Conservation (phyloP, 2,329 filamentous ascomycete genomes). For the Dissoconium aciculare region DNA sequence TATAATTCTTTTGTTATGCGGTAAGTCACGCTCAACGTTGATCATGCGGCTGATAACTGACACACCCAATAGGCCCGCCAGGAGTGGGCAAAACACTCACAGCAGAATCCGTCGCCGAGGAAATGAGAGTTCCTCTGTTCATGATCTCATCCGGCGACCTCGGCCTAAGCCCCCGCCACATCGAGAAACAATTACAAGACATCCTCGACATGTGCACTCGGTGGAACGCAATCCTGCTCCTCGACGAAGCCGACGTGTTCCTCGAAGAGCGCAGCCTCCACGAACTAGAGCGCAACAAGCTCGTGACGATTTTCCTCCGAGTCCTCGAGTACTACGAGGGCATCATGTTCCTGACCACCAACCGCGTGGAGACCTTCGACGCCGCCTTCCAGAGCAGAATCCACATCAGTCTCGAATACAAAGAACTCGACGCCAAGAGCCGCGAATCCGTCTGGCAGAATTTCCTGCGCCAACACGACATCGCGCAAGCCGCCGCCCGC, state of each 20-base stretch:
- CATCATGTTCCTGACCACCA: constrained; percentile 33
- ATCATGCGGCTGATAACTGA: too few species aligned
- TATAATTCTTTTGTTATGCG: constrained; percentile 37
- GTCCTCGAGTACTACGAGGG: constrained; percentile 27
- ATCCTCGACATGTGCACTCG: constrained; percentile 33
- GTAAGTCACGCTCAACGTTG: constrained; percentile 29
- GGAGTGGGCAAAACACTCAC: constrained; percentile 42
- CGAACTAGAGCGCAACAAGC: constrained; percentile 32
- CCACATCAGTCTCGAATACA: constrained; percentile 30
- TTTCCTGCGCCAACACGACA: constrained; percentile 25
- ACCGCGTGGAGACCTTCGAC: constrained; percentile 32
- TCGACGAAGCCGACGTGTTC: constrained; percentile 37
- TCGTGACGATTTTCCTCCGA: constrained; percentile 30
- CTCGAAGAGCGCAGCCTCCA: constrained; percentile 26
- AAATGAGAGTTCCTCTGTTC: constrained; percentile 37
- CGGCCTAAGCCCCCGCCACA: constrained; percentile 27
- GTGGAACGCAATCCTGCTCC: constrained; percentile 39
- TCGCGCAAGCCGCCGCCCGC: constrained; percentile 13
- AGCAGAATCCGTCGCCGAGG: constrained; percentile 36
- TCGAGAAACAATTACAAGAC: constrained; percentile 32
- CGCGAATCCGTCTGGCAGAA: constrained; percentile 32
- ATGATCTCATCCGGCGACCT: constrained; percentile 37
- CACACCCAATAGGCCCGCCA: constrained; percentile 20
- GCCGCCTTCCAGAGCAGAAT: constrained; percentile 34
- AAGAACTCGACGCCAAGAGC: constrained; percentile 25